Conservation (phyloP, 805 yeast genomes). For the Candida fluviatilis region DNA sequence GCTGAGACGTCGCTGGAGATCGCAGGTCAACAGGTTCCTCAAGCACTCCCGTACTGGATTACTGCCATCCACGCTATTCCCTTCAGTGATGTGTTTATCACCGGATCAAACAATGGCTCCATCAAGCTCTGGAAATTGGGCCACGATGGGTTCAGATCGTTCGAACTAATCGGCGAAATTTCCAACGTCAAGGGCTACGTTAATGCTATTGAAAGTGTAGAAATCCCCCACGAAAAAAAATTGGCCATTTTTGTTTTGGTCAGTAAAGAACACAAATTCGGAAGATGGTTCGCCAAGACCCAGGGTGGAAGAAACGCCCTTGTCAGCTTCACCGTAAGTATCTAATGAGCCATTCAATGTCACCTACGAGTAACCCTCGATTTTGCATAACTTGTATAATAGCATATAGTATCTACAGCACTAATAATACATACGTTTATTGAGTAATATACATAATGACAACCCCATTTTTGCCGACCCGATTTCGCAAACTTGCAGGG, state of each 20-base stretch:
- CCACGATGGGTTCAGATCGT: conserved; percentile 53
- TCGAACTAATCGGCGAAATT: conserved; percentile 54
- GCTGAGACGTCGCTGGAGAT: conserved; percentile 53
- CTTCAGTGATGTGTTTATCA: conserved; percentile 73
- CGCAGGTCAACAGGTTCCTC: conserved; percentile 53
- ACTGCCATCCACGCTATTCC: conserved; percentile 81
- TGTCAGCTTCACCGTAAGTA: conserved; percentile 30
- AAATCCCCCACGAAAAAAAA: conserved; percentile 48
- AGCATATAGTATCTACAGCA: conserved; percentile 1
- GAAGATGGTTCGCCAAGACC: conserved; percentile 72
- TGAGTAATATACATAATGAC: neutral
- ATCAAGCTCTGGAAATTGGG: conserved; percentile 75
- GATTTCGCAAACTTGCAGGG: too few relatives aligned
- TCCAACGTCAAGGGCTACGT: conserved; percentile 66
- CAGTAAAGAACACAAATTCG: conserved; percentile 82
- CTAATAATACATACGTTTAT: neutral
- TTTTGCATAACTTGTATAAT: conserved; percentile 1
- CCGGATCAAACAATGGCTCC: conserved; percentile 86
- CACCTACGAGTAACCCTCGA: neutral
- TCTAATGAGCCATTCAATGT: conserved; percentile 10
- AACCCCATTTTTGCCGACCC: neutral
- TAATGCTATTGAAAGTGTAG: conserved; percentile 56
- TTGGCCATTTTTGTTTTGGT: conserved; percentile 55
- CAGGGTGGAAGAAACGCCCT: conserved; percentile 73
- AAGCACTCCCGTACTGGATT: conserved; percentile 77